Evolutionary conservation across 2,329 filamentous ascomycete genomes (phyloP).

Genomic region (Colletotrichum nymphaeae): DNA sequence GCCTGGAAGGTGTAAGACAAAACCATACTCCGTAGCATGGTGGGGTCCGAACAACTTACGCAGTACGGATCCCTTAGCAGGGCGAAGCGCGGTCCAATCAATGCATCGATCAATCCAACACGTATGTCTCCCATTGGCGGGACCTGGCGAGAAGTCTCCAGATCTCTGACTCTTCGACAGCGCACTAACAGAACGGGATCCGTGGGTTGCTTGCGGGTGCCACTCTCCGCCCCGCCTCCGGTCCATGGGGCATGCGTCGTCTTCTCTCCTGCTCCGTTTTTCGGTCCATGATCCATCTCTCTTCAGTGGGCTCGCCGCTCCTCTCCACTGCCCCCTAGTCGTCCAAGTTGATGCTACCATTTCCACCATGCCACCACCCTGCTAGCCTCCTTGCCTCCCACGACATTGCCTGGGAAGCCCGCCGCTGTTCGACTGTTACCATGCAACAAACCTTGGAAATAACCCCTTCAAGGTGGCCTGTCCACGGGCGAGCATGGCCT

Average conservation of each 20-base stretch:
- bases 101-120: constrained; percentile 4
- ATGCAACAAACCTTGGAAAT: constrained; percentile 29
- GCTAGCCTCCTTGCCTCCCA: constrained; percentile 21
- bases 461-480: constrained; percentile 18
- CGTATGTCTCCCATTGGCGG: constrained; percentile 12
- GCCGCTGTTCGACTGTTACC: constrained; percentile 1
- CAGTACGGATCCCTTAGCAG: neutral
- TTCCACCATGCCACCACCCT: constrained; percentile 21
- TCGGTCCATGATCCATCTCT: constrained; percentile 25
- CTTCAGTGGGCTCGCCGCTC: constrained; percentile 20
- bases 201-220: neutral
- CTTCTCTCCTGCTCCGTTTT: constrained; percentile 27
- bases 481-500: constrained; percentile 21
- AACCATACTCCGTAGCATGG: neutral
- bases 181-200: neutral
- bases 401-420: constrained; percentile 1
- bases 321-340: neutral
- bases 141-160: neutral
- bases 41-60: neutral
- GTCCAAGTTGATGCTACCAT: constrained; percentile 4
- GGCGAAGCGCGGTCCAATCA: constrained; percentile 17
- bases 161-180: constrained; percentile 23
- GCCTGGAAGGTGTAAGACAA: neutral
- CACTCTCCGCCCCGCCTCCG: constrained; percentile 33
- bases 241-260: constrained; percentile 4